Conservation (phyloP, 73 alveolate species). For the Uronychia binucleata region DNA sequence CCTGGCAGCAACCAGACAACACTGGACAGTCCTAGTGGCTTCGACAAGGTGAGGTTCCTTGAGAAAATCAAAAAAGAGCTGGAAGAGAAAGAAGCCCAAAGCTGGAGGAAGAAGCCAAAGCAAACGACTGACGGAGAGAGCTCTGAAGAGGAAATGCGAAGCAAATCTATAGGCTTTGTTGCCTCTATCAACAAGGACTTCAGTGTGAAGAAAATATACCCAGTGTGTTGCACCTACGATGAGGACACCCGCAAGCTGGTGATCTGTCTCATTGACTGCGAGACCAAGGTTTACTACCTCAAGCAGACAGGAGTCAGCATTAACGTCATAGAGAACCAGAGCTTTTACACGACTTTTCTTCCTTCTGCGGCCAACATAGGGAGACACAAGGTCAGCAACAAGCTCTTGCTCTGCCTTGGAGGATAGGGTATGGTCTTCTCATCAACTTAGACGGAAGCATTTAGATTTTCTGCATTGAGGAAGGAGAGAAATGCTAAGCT, state of each 20-base stretch:
- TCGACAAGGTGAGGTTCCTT: neutral
- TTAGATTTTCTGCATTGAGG: slow-evolving; percentile 14
- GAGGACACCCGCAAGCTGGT: slow-evolving; percentile 23
- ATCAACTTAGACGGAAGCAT: slow-evolving; percentile 13
- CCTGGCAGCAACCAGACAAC: no score
- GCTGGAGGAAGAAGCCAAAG: neutral
- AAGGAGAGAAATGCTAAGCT: slow-evolving; percentile 18
- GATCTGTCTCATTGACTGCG: slow-evolving; percentile 47
- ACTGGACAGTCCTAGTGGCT: neutral
- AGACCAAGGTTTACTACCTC: slow-evolving; percentile 24
- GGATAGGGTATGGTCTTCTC: neutral
- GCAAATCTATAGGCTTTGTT: neutral
- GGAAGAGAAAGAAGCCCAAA: neutral
- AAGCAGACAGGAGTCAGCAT: slow-evolving; percentile 34
- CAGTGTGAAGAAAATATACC: slow-evolving; percentile 36
- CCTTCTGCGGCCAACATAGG: slow-evolving; percentile 32
- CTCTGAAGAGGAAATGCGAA: neutral
- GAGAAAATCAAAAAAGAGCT: neutral
- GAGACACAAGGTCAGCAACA: slow-evolving; percentile 30
- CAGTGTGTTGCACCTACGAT: slow-evolving; percentile 38
- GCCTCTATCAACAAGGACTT: slow-evolving; percentile 2
- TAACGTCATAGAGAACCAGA: slow-evolving; percentile 13
- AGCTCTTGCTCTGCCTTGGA: slow-evolving; percentile 39
- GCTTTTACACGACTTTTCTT: slow-evolving; percentile 9
- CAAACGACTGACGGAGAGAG: neutral